Evolutionary conservation across 768 basidiomycete species (phyloP), one percentile per base, ranked within the genome.

Genomic region (Lepiota venenata): DNA sequence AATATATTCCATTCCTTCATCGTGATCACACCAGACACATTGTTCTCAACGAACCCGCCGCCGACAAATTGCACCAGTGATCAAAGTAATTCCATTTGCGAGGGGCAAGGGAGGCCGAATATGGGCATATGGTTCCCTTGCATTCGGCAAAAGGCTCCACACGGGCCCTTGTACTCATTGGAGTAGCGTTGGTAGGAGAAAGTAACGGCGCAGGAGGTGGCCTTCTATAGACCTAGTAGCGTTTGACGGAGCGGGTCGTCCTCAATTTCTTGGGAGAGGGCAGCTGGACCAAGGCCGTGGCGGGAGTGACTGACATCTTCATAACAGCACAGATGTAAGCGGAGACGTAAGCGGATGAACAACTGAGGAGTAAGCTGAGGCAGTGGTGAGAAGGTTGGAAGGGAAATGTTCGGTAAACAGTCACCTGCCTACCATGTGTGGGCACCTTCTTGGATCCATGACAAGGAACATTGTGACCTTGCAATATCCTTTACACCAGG

Each of bases 11-110:
- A 78, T 74, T 61, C 83, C 80, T 65, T 90, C 88, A 10, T 86
- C 85, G 50, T 77, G 79, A 60, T 90, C 88, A 74, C 79, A 77
- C 85, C 87, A 90, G 12, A 88, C 48, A 79, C 73, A 49, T 86
- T 78, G 7, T 71, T 66, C 43, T 86, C 80, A 52, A 81, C 71
- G 45, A 64, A 75, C 0, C 88, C 88, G 18, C 88, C 88, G 39
- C 83, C 84, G 10, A 73, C 64, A 56, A 88, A 81, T 66, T 89
- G 88, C 79, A 85, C n/a, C n/a, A n/a, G n/a, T n/a, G n/a, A n/a
- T 81, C 52, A 89, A 69, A 0, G 81, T 83, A 50, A 88, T 75
- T 57, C 88, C 86, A 50, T 81, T 81, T 3, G 80, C 75, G 46
- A 88, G 79, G 2, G 85, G 77, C 2, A 83, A 75, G 2, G 77